Base-by-base conservation (phyloP, 2,329 filamentous ascomycete genomes). In the Trichophyton benhamiae region DNA sequence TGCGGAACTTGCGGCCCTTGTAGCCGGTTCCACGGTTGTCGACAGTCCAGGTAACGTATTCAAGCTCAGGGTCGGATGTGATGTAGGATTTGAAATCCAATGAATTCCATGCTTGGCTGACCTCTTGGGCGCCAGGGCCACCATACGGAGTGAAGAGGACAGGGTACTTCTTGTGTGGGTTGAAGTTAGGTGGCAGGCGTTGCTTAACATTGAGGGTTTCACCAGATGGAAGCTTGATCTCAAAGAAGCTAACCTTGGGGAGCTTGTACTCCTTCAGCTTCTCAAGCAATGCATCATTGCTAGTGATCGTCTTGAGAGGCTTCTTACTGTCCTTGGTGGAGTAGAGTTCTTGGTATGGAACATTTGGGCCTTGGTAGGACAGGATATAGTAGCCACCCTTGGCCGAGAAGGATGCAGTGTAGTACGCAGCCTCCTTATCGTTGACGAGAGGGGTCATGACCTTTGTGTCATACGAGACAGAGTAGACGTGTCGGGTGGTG, bases 311-410 rank as follows among this genome's bases (percentile, higher is more conserved):
- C 4, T 82, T 79, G 7, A 87, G 71, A 0, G 84, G 79, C 38
- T 74, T 77, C 6, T 67, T 80, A 20, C 79, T 78, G 68, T 85
- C 81, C 60, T 60, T 59, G 63, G 79, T 69, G 0, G 80, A 74
- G 72, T 86, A 87, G 0, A 88, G 77, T 64, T 87, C 83, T 67
- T 88, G 84, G 72, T 87, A 87, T 0, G 86, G 85, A 0, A 88
- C 82, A 60, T 87, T 81, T 0, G 86, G 86, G 0, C 86, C 86
- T 17, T 75, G 72, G 69, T 88, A 88, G 59, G 75, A 80, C 2
- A 87, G 79, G 48, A 88, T 81, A 67, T 87, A 87, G 75, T 84
- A 88, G 1, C 80, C 80, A 0, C 81, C 82, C 1, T 73, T 76
- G 1, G 81, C 77, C 0, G 85, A 87, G 72, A 88, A 88, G 0